phyloP scores from a whole-genome alignment of 768 basidiomycete species.

The Lactarius vividus region DNA sequence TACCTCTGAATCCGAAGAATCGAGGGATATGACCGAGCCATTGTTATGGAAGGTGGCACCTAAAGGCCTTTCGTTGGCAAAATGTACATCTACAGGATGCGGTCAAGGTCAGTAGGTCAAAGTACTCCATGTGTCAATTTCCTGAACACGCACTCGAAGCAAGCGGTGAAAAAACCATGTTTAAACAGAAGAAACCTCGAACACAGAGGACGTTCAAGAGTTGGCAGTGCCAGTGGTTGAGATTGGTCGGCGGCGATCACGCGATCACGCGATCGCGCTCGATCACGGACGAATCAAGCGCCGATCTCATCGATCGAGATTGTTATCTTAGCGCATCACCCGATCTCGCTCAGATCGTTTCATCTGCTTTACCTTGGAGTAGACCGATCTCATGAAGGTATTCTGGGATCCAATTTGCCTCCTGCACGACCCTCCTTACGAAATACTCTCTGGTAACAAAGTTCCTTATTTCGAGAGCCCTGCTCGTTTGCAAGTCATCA shows the following conservation, averaged over 20 bases:
- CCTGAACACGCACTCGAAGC: neutral
- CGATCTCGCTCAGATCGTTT: neutral
- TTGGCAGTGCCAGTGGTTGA: too few species aligned
- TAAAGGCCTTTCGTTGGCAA: neutral
- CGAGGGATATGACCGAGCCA: constrained; percentile 15
- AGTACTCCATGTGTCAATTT: neutral
- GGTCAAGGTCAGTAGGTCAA: neutral
- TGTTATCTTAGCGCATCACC: neutral
- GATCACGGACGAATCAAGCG: neutral
- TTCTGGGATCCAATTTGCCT: constrained; percentile 29
- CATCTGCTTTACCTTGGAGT: neutral
- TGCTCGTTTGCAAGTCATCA: constrained; percentile 30
- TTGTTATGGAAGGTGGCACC: neutral
- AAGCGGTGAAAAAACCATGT: neutral
- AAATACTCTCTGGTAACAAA: constrained; percentile 33
- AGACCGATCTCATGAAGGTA: constrained; percentile 29
- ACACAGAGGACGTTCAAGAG: neutral
- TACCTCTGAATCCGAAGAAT: constrained; percentile 15
- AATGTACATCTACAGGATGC: neutral
- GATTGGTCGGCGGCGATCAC: too few species aligned
- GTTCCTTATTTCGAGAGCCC: constrained; percentile 36
- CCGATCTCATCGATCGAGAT: neutral
- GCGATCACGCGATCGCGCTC: too few species aligned
- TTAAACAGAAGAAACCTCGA: neutral
- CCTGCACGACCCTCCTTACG: constrained; percentile 34